Evolutionary conservation across 2,329 filamentous ascomycete species (phyloP), one percentile per base, ranked within the genome.

Genomic region (Dryadomyces quercivorus): DNA sequence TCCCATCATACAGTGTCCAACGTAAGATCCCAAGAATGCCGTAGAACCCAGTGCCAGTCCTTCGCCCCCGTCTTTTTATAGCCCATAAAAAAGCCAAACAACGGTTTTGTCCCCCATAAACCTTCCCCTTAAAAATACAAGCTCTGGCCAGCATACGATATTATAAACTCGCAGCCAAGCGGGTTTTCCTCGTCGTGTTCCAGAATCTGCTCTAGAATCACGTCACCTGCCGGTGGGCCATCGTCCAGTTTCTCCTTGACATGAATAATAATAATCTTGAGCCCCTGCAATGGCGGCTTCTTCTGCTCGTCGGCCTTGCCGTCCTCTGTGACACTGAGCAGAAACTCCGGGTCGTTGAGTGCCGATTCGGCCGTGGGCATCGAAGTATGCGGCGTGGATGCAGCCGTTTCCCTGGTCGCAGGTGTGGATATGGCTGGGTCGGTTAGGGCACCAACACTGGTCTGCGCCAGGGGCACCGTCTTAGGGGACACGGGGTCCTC

Each of bases 241-340:
- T 95, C 90, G 9, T 76, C 73, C 54, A 96, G 71, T 21, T 79
- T 85, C 60, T 97, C 92, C 67, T 98, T 98, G 63, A 97, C 80
- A 65, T 98, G 93, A 42, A 97, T 97, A 54, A 97, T 81, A 51
- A 96, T 83, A 1, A 98, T 74, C 59, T 82, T 86, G 31, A 97
- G 66, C 0, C 89, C 90, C 52, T 75, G 72, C 5, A 98, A 73
- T 9, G 53, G 49, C 21, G n/a, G 36, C 16, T n/a, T 22, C n/a
- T 12, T n/a, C 48, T 40, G 8, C 31, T 21, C 7, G 18, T n/a
- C 15, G 2, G 7, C 26, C 22, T 13, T 34, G 21, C 46, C 46
- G 13, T 15, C 48, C 21, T 21, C 42, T 43, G 49, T 13, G 16
- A 42, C 26, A 31, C 13, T 51, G 26, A 31, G 47, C 16, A 51